Percentiles rank a stretch among this genome's conserved stretches.
phyloP scores from a whole-genome alignment of 2,329 filamentous ascomycete species.

The Penicillium sp. region DNA sequence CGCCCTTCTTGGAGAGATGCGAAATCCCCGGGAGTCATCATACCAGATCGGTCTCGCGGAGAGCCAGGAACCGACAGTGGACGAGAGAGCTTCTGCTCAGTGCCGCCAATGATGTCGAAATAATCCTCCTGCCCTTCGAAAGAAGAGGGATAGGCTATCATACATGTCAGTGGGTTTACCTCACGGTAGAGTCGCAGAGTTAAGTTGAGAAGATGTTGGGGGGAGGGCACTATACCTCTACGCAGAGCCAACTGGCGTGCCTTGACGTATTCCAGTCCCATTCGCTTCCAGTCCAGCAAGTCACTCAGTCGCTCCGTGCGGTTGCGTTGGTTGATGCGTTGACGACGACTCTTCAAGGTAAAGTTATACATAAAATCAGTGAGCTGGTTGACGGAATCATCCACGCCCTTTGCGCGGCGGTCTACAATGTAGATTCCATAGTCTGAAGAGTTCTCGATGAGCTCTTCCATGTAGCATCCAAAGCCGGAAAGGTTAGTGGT shows the following conservation, averaged over 20 bases:
- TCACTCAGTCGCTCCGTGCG: conserved; percentile 94
- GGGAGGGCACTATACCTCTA: conserved; percentile 52
- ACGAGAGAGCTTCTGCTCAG: conserved; percentile 92
- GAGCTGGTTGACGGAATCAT: conserved; percentile 96
- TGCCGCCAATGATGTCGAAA: conserved; percentile 87
- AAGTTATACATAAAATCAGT: conserved; percentile 94
- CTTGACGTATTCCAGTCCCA: conserved; percentile 99
- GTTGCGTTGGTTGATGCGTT: conserved; percentile 98
- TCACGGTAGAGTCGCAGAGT: too few species aligned
- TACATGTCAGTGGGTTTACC: conserved; percentile 17
- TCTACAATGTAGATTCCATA: conserved; percentile 99
- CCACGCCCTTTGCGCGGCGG: conserved; percentile 89
- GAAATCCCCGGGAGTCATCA: conserved; percentile 99
- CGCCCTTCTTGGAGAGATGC: conserved; percentile 92
- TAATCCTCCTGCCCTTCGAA: conserved; percentile 79
- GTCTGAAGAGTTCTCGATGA: conserved; percentile 96
- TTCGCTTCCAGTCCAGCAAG: conserved; percentile 96
- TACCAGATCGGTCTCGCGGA: conserved; percentile 84
- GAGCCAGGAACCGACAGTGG: conserved; percentile 94
- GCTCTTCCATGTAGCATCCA: conserved; percentile 98
- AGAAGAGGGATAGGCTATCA: conserved; percentile 77
- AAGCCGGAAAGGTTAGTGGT: conserved; percentile 98
- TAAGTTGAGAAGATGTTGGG: too few species aligned
- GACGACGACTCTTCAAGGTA: conserved; percentile 86
- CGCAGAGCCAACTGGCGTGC: conserved; percentile 89